Evolutionary conservation across 225 moss, liverwort and hornwort species (phyloP).

Genomic region (Pleurozium schreberi): DNA sequence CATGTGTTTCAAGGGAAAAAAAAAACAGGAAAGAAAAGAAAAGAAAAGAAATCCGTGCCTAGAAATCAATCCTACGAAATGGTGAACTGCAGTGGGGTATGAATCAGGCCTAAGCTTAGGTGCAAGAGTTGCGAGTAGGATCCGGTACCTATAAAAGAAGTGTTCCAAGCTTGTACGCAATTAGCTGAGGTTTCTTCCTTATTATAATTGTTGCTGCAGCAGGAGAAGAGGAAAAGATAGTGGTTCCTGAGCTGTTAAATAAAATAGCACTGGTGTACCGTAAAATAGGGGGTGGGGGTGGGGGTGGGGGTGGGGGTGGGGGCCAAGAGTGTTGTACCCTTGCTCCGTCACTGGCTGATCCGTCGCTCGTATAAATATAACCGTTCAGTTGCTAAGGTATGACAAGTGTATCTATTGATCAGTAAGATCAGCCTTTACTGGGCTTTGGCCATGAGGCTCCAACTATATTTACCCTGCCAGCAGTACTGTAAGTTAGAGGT

Average conservation of each 20-base stretch:
- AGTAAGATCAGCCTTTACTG: neutral
- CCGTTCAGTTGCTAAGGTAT: neutral
- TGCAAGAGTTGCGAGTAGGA: neutral
- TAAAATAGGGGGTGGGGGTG: neutral
- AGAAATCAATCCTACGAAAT: neutral
- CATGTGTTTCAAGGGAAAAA: too few relatives aligned
- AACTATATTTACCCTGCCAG: neutral
- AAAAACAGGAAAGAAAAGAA: too few relatives aligned
- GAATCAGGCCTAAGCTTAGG: neutral
- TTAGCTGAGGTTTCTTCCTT: neutral
- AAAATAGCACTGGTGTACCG: neutral
- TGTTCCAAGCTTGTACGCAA: neutral
- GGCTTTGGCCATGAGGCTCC: neutral
- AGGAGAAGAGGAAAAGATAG: neutral
- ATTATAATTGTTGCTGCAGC: neutral
- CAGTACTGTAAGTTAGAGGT: neutral
- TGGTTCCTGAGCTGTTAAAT: neutral
- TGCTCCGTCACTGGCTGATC: neutral
- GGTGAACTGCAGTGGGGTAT: too few relatives aligned
- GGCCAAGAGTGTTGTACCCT: neutral
- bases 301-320: neutral
- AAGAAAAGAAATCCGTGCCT: too few relatives aligned
- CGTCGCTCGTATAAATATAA: neutral
- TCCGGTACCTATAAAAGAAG: neutral
- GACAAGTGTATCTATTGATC: neutral